Evolutionary conservation across 1,284 basidiomycete species (phyloP).

Genomic region (Phellinidium pouzarii): DNA sequence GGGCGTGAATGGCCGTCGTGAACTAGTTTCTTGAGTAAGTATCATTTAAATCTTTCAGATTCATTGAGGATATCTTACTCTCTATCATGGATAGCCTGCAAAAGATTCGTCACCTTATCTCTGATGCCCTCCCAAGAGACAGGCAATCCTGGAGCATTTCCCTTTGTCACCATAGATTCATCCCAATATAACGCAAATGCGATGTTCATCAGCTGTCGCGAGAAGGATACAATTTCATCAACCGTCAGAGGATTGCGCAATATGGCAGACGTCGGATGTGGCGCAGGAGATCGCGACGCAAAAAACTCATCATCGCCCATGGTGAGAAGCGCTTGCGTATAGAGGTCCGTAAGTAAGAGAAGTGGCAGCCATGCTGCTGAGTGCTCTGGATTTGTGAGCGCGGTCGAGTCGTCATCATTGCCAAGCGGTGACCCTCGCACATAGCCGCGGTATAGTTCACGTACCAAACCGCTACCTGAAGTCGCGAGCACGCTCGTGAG

Average conservation of each 20-base stretch:
- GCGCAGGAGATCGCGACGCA: constrained; percentile 30
- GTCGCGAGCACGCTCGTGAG: constrained; percentile 43
- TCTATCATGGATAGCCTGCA: constrained; percentile 77
- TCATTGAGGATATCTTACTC: constrained; percentile 53
- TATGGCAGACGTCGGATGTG: constrained; percentile 22
- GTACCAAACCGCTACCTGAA: constrained; percentile 54
- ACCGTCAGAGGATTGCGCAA: constrained; percentile 70
- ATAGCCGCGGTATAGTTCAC: constrained; percentile 67
- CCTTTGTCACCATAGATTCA: constrained; percentile 42
- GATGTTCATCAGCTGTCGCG: constrained; percentile 67
- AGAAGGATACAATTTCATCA: constrained; percentile 75
- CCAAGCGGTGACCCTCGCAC: constrained; percentile 56
- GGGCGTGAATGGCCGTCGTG: constrained; percentile 74
- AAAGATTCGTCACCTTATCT: constrained; percentile 66
- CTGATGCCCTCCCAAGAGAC: constrained; percentile 58
- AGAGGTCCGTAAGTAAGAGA: constrained; percentile 78
- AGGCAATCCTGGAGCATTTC: constrained; percentile 37
- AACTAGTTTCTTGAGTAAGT: constrained; percentile 41
- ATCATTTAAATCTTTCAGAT: constrained; percentile 4
- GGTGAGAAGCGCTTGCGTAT: constrained; percentile 80
- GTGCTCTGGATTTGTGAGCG: constrained; percentile 37
- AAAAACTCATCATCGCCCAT: constrained; percentile 99
- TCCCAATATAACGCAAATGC: constrained; percentile 79
- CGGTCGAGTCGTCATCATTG: constrained; percentile 37
- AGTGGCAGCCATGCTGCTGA: constrained; percentile 56